These are phyloP conservation scores for Cryptococcus sp. DNA, from an alignment of 1,284 basidiomycete genomes.

Conservation along the genomic window DNA sequence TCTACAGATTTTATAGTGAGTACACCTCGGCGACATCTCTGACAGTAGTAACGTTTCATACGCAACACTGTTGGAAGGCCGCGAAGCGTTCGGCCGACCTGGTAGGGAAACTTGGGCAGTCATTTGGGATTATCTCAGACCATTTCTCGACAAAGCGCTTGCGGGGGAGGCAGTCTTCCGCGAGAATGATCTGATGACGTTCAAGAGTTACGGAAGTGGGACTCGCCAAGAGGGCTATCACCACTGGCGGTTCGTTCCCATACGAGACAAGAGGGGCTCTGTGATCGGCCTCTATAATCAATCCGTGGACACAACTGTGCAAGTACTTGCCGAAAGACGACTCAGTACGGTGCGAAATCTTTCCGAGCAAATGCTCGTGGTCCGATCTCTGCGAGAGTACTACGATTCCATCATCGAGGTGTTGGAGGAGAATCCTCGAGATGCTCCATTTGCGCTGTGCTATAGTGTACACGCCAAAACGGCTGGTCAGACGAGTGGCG, in stretches of 20 bases:
- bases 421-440: constrained; percentile 29
- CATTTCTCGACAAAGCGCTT: constrained; percentile 12
- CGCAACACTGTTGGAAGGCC: constrained; percentile 25
- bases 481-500: background rate
- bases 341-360: constrained; percentile 27
- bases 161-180: constrained; percentile 17
- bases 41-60: constrained; percentile 31
- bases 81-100: constrained; percentile 25
- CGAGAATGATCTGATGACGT: constrained; percentile 30
- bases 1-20: constrained; percentile 34
- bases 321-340: constrained; percentile 29
- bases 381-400: constrained; percentile 21
- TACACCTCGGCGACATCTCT: background rate
- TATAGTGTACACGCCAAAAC: constrained; percentile 25
- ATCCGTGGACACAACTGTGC: constrained; percentile 27
- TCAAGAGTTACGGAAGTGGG: constrained; percentile 16
- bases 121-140: constrained; percentile 23
- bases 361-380: constrained; percentile 28
- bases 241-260: constrained; percentile 35
- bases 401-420: constrained; percentile 21
- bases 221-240: constrained; percentile 31
- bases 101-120: constrained; percentile 25
- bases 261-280: constrained; percentile 19
- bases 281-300: constrained; percentile 35
- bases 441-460: constrained; percentile 35